Evolutionary conservation across 2,329 filamentous ascomycete species (phyloP).

Genomic region (Colletotrichum phormii): DNA sequence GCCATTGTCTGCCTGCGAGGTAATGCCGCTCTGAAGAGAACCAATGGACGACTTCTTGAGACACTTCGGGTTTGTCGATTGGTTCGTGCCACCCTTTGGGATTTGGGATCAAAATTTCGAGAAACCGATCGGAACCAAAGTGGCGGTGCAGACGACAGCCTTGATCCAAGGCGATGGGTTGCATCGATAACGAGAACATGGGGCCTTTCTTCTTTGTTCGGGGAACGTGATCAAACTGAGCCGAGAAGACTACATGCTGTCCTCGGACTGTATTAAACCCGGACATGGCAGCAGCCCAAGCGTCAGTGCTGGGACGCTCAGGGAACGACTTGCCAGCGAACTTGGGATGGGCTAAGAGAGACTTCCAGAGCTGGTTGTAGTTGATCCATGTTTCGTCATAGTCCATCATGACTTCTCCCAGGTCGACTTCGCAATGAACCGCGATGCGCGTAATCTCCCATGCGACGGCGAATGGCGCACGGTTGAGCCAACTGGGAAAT

Average conservation of each 20-base stretch:
- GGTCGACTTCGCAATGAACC: slow-evolving; percentile 56
- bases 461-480: slow-evolving; percentile 59
- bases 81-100: slow-evolving; percentile 47
- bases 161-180: slow-evolving; percentile 60
- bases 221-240: slow-evolving; percentile 37
- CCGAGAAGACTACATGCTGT: slow-evolving; percentile 55
- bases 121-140: slow-evolving; percentile 69
- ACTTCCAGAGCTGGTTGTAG: slow-evolving; percentile 56
- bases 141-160: slow-evolving; percentile 64
- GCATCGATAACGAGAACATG: slow-evolving; percentile 59
- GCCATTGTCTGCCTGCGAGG: slow-evolving; percentile 61
- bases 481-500: slow-evolving; percentile 44
- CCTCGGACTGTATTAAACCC: slow-evolving; percentile 49
- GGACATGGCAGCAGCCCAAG: slow-evolving; percentile 58
- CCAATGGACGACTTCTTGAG: slow-evolving; percentile 50
- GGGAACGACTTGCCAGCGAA: slow-evolving; percentile 62
- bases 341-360: slow-evolving; percentile 50
- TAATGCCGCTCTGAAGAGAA: slow-evolving; percentile 50
- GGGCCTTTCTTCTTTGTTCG: slow-evolving; percentile 44
- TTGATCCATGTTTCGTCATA: slow-evolving; percentile 57
- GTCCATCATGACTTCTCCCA: slow-evolving; percentile 47
- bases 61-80: slow-evolving; percentile 37
- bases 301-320: slow-evolving; percentile 53
- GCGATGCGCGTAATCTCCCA: slow-evolving; percentile 66
- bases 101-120: slow-evolving; percentile 65